phyloP scores from a whole-genome alignment of 768 basidiomycete species.

The Favolaschia claudopus region DNA sequence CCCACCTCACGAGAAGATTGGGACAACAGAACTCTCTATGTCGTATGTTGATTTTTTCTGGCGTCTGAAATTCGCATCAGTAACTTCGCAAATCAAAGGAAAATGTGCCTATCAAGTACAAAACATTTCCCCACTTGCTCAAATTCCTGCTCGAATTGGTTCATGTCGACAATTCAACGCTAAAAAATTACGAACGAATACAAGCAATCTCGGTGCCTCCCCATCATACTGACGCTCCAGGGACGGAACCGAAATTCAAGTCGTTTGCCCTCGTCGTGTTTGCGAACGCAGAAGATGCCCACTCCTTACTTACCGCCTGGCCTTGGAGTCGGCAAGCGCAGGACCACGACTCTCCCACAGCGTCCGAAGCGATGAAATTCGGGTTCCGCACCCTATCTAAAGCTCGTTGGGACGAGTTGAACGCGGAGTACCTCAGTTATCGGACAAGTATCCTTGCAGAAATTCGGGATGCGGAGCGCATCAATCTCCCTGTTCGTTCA shows the following conservation, averaged over 20 bases:
- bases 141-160: constrained; percentile 50
- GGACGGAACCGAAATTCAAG: constrained; percentile 65
- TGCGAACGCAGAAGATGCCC: constrained; percentile 44
- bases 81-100: constrained; percentile 55
- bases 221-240: constrained; percentile 69
- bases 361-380: constrained; percentile 57
- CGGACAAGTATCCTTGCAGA: constrained; percentile 57
- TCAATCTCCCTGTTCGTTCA: not conserved
- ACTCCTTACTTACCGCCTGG: constrained; percentile 58
- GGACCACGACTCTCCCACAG: not conserved
- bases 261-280: constrained; percentile 80
- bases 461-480: constrained; percentile 34
- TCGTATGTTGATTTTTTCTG: constrained; percentile 53
- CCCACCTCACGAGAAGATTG: constrained; percentile 68
- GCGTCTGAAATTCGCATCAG: not conserved
- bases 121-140: constrained; percentile 57
- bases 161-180: constrained; percentile 6
- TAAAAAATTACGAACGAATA: constrained; percentile 37
- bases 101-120: constrained; percentile 65
- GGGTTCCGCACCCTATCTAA: constrained; percentile 69
- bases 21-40: constrained; percentile 63
- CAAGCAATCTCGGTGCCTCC: constrained; percentile 66
- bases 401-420: constrained; percentile 66
- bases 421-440: constrained; percentile 74
- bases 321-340: constrained; percentile 60